A percentile compares a stretch with the other conserved stretches of the same genome.
These are phyloP conservation scores for Suhomyces prunicola DNA, from an alignment of 805 yeast genomes.

Conservation along the genomic window DNA sequence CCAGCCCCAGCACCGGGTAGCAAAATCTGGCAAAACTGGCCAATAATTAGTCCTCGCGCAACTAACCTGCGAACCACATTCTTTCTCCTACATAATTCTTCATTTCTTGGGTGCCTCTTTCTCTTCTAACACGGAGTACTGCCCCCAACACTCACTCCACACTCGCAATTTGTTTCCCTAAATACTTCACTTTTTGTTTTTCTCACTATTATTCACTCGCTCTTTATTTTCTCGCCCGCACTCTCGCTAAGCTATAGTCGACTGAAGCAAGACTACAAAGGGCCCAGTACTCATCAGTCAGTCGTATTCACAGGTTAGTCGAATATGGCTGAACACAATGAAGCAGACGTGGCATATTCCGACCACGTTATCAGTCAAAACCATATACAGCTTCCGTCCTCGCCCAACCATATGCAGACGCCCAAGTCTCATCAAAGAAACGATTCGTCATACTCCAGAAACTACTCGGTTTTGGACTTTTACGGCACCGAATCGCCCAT, in stretches of 20 bases:
- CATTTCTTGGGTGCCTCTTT: not conserved
- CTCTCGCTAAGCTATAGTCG: not conserved
- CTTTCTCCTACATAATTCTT: no score
- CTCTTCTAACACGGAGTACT: not conserved
- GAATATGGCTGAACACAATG: not conserved
- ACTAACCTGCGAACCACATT: no score
- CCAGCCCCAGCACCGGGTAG: no score
- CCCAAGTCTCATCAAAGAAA: constrained; percentile 24
- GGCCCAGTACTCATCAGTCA: not conserved
- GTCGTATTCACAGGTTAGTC: not conserved
- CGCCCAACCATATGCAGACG: constrained; percentile 3
- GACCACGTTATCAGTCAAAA: not conserved
- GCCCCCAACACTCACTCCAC: not conserved
- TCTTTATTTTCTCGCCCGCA: not conserved
- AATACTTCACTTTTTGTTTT: no score
- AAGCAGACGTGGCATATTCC: not conserved
- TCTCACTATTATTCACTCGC: not conserved
- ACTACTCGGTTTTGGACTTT: constrained; percentile 37
- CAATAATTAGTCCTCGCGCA: no score
- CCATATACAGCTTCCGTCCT: not conserved
- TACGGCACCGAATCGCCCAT: constrained; percentile 27
- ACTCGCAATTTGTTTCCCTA: not conserved
- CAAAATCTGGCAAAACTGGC: no score
- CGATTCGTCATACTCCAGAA: constrained; percentile 32
- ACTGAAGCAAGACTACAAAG: not conserved